Evolutionary conservation across 257 asterid species (phyloP), one percentile per base, ranked within the genome.

Genomic region (Nicotiana benthamiana): DNA sequence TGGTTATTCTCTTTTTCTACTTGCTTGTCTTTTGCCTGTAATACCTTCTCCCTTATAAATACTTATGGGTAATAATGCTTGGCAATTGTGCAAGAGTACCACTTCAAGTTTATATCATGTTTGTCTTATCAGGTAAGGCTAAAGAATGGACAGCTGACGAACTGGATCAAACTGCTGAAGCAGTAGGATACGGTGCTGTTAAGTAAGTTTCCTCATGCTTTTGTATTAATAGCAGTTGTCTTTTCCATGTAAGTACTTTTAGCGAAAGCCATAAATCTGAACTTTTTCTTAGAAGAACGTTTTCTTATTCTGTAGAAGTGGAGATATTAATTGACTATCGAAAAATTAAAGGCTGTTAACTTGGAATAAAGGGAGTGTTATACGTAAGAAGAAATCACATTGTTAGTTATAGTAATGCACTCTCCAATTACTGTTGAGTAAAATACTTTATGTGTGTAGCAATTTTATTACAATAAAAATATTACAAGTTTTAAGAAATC

Each of bases 141-240:
- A 82, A 80, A 63, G 91, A 90, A 27, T 93, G 96, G 97, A 90
- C 98, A 16, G 90, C 77, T 36, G 97, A 92, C 85, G 99, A 93
- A 91, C 96, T 95, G 22, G 97, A 95, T 60, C 75, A 87, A 85
- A 93, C 93, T 87, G 97, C 98, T 48, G 99, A 95, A 86, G 99
- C 98, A 27, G 88, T 95, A 65, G 99, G 99, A 88, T 95, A 95
- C 84, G 97, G 99, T 32, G 99, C 98, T 83, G 92, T 95, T 91
- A 96, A 98, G 99, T 93, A 83, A 86, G 94, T 80, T 34, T 75
- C 65, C 82, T 82, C 79, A 26, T 65, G 51, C 57, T 76, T 24
- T 10, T 66, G 48, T 77, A 64, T 1, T 65, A 32, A 18, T 32
- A 15, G 8, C 32, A 65, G 26, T 17, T 65, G 18, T 17, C 51